Evolutionary conservation across 202 grass and related monocot species (phyloP), one percentile per base, ranked within the genome.

Genomic region (Bolboschoenoplectus hybrid): DNA sequence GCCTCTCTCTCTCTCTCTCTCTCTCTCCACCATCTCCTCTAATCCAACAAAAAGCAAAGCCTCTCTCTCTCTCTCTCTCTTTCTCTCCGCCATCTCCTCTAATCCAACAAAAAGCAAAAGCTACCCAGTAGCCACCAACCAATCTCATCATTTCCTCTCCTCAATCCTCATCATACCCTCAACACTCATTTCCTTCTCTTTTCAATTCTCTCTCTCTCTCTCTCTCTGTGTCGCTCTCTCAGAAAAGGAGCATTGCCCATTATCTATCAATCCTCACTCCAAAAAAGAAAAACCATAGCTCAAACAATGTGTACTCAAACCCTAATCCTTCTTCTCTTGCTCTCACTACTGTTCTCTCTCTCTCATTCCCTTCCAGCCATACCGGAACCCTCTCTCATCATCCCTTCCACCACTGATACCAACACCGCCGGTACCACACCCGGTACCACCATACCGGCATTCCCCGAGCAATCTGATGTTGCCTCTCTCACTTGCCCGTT

Each of bases 401-500:
- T 92, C n/a, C 91, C 91, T 0, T 86, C 90, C n/a, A 70, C 81
- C 14, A 87, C 90, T 0, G 9, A 70, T 34, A 52, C 88, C 82
- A 57, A 74, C 63, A 7, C 85, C 74, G 79, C 85, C 79, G 4
- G 12, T 45, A 61, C 84, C 34, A 8, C 77, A 14, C 35, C 84
- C 0, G 65, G 38, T 20, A 67, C 87, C 81, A 99, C 93, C 82
- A 96, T 99, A 87, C 97, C 97, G 80, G 97, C 97, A 61, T 99
- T 99, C 90, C 97, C 93, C 1, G 93, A 99, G 82, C 97, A 99
- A 84, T 99, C 97, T 6, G 84, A 98, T 82, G 58, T 88, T n/a
- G 86, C 83, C 6, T 89, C 97, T 20, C 85, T 86, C 12, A 80
- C 93, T 7, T 99, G 97, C 83, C 93, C 93, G 10, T 88, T 99